Evolutionary conservation across 176 grass and related monocot genomes (phyloP), one percentile per base, ranked within the genome.

Genomic region (Zea luxurians): DNA sequence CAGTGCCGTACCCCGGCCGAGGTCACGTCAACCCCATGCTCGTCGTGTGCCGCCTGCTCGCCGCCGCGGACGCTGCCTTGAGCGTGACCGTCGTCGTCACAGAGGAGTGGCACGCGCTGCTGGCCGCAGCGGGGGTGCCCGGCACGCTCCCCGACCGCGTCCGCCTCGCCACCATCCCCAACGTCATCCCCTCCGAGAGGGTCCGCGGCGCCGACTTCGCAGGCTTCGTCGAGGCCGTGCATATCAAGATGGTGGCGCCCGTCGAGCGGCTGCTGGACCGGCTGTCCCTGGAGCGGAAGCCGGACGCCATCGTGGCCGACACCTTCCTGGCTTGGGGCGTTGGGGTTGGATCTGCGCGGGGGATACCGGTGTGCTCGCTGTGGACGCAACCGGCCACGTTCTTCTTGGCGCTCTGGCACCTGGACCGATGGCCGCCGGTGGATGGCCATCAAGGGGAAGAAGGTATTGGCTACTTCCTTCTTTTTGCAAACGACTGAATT

Each of bases 1-100:
- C 83, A 4, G 60, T 95, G 7, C 92, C 92, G 18, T 95, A 53
- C 80, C 92, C 89, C 0, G 92, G 89, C 77, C 86, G 89, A 27
- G 92, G 92, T 41, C 92, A 91, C 64, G 69, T 95, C 83, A 91
- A 89, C 81, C 92, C 86, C 6, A 91, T 95, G 92, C 84, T 95
- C 20, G 81, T 61, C 44, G 81, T 80, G 42, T 88, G 83, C 81
- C 74, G 92, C 53, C 89, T 36, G 60, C 81, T 95, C 49, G 85
- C 78, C 49, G 71, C 81, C 45, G 85, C 83, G 2, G 75, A 80
- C 52, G 15, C 61, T 40, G 70, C 37, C 16, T 36, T 91, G 59
- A 37, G 64, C 44, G 16, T 89, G 58, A 95, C 84, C 38, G 67
- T 95, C 64, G 78, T 95, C 76, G 78, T 95, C 68, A 95, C 86